These are phyloP conservation scores for Cochlearia excelsa DNA, from an alignment of 345 rosid genomes.

Conservation along the genomic window DNA sequence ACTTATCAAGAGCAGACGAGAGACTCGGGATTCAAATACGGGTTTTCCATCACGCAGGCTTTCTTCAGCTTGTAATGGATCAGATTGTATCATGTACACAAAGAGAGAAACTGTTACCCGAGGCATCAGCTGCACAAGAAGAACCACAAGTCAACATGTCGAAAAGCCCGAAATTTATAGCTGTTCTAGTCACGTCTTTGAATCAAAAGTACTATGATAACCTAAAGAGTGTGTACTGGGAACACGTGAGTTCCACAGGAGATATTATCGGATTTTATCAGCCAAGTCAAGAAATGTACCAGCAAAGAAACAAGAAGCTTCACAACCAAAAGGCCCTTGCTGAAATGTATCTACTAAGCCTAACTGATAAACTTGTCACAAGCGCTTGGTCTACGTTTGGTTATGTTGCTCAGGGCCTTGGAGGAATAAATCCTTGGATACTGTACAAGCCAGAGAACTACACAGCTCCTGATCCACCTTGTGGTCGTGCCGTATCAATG, in stretches of 20 bases:
- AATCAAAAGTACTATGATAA: constrained; percentile 18
- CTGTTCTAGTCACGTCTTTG: constrained; percentile 40
- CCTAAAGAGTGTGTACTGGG: constrained; percentile 22
- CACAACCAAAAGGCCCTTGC: constrained; percentile 33
- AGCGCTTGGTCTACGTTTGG: constrained; percentile 39
- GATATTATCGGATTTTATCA: constrained; percentile 32
- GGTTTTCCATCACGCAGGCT: neutral
- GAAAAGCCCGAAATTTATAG: constrained; percentile 19
- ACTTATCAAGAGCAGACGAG: constrained; percentile 35
- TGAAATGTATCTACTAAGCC: constrained; percentile 36
- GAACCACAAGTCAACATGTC: constrained; percentile 3
- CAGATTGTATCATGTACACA: constrained; percentile 29
- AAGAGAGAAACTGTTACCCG: constrained; percentile 32
- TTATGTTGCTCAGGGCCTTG: constrained; percentile 32
- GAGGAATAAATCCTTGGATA: constrained; percentile 36
- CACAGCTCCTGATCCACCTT: constrained; percentile 34
- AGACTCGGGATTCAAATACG: constrained; percentile 37
- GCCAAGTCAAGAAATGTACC: constrained; percentile 31
- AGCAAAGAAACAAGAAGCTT: constrained; percentile 15
- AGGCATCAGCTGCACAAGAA: neutral
- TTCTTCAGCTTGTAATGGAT: constrained; percentile 20
- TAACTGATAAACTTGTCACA: constrained; percentile 36
- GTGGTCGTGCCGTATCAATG: constrained; percentile 33
- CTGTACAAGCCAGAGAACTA: constrained; percentile 16
- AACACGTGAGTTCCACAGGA: constrained; percentile 12